Evolutionary conservation across 768 basidiomycete genomes (phyloP), one percentile per base, ranked within the genome.

Genomic region (Mrakia hoshinonis): DNA sequence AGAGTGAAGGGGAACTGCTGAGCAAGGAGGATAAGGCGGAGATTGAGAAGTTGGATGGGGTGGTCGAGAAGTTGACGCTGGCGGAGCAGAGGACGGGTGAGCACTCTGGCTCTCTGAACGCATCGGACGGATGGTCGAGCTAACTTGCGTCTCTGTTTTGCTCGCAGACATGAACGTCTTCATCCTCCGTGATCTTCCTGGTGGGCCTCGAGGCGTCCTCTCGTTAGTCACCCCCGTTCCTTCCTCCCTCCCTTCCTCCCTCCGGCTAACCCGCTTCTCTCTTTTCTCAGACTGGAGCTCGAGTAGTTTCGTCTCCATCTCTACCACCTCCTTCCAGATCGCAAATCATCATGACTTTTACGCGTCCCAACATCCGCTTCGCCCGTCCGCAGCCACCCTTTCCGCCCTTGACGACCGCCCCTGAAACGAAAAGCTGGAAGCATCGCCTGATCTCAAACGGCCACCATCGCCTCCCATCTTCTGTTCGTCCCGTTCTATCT

Each of bases 101-200:
- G 72, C n/a, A n/a, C n/a, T n/a, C n/a, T n/a, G n/a, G n/a, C n/a
- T n/a, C n/a, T n/a, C n/a, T 34, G 12, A 3, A 12, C 13, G 26
- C 10, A 51, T 52, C 38, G 34, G 34, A 9, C 34, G 38, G 5
- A n/a, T n/a, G 26, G 7, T 36, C 20, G 67, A 55, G 13, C 47
- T 58, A 20, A 13, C 26, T 46, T 7, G 43, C 26, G 29, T 26
- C 13, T 7, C 24, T 22, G 22, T 10, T 7, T 24, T 22, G 5
- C 5, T 3, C 7, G 13, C 39, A 22, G 93, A 97, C 76, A 87
- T 92, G 79, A 86, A 87, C 68, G 86, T 96, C 47, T 96, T 97
- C 78, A 87, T 98, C 71, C 79, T 97, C 65, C 86, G 88, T 77
- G 93, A 97, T 79, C 83, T 96, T 52, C 80, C 80, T 3, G 80